Percentiles rank a stretch among this genome's conserved stretches.
Evolutionary conservation across 208 protist species (phyloP).

Genomic region (Acanthamoeba healyi): DNA sequence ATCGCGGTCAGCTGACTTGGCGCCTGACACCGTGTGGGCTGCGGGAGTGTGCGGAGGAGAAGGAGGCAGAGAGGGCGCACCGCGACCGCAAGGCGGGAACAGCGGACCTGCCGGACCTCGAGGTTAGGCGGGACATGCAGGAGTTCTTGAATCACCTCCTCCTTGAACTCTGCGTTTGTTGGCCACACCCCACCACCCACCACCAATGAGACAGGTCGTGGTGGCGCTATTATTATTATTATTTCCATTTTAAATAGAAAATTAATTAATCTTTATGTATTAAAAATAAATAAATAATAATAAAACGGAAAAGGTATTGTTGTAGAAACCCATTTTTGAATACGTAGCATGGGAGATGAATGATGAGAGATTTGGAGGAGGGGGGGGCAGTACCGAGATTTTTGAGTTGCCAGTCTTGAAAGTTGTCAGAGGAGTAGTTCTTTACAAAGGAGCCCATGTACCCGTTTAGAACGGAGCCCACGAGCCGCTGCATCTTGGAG

Average conservation of each 20-base stretch:
- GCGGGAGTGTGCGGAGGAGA: too few species aligned
- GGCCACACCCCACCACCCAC: neutral
- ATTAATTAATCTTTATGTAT: too few species aligned
- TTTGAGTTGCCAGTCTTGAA: constrained; percentile 35
- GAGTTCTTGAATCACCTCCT: constrained; percentile 44
- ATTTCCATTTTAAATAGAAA: neutral
- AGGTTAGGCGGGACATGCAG: constrained; percentile 46
- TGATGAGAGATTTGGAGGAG: neutral
- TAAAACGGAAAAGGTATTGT: too few species aligned
- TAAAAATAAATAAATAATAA: neutral
- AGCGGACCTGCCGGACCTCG: constrained; percentile 42
- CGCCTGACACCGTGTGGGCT: too few species aligned
- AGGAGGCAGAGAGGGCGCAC: too few species aligned
- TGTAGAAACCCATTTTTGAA: neutral
- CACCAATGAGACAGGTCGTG: neutral
- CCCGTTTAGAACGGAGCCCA: constrained; percentile 36
- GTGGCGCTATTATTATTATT: neutral
- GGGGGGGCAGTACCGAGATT: neutral
- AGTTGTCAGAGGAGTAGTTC: constrained; percentile 55
- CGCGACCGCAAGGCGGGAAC: constrained; percentile 13
- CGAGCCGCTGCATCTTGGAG: constrained; percentile 14
- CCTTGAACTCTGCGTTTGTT: constrained; percentile 46
- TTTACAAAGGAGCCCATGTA: constrained; percentile 68
- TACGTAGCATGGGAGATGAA: neutral
- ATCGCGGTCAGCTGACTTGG: neutral